Conservation (phyloP, 2,329 filamentous ascomycete genomes). For the Sphaceloma murrayae region DNA sequence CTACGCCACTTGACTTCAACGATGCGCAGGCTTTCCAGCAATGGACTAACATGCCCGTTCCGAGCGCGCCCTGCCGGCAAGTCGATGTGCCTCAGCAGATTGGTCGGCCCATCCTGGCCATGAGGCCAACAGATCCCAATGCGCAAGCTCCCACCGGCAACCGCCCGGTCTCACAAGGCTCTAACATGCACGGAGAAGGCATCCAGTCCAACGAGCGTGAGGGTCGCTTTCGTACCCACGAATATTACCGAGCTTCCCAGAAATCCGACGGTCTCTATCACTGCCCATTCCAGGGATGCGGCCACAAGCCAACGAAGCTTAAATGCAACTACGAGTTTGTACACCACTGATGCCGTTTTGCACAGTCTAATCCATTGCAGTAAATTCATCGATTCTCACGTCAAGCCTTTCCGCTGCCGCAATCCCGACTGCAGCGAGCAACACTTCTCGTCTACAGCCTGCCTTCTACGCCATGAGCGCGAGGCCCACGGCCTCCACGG, state of each 20-base stretch:
- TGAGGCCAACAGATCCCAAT: no score
- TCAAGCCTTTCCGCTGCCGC: conserved; percentile 96
- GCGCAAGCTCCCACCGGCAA: no score
- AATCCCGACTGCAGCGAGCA: conserved; percentile 66
- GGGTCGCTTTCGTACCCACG: conserved; percentile 43
- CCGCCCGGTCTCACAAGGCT: no score
- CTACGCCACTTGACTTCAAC: no score
- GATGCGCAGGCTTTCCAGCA: no score
- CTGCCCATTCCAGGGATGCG: conserved; percentile 76
- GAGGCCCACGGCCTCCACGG: conserved; percentile 95
- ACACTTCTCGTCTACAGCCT: conserved; percentile 90
- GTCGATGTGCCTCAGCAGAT: no score
- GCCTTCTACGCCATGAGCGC: conserved; percentile 85
- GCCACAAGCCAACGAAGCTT: conserved; percentile 86
- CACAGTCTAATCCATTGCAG: conserved; percentile 38
- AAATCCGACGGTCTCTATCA: conserved; percentile 75
- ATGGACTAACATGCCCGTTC: no score
- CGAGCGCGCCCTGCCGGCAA: no score
- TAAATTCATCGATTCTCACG: conserved; percentile 94
- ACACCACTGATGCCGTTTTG: conserved; percentile 8
- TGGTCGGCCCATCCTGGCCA: no score
- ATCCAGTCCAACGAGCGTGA: conserved; percentile 22
- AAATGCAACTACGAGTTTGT: conserved; percentile 99
- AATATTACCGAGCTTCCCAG: conserved; percentile 58
- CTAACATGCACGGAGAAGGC: no score